Evolutionary conservation across 1,284 basidiomycete genomes (phyloP).

Genomic region (Malassezia caprae): DNA sequence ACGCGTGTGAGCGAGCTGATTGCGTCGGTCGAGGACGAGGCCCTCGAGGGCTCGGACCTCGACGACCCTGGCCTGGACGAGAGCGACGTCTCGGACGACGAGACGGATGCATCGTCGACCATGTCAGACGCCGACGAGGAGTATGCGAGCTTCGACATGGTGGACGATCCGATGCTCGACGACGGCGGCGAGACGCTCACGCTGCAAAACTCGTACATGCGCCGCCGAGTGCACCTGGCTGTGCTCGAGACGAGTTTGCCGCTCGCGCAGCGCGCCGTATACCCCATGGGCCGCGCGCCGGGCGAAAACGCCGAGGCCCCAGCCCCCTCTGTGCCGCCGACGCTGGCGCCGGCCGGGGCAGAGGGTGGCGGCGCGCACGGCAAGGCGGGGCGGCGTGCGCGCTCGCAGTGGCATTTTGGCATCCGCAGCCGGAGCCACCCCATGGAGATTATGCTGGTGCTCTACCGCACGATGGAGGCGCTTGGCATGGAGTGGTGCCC

Average conservation of each 20-base stretch:
- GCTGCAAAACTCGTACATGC: conserved; percentile 11
- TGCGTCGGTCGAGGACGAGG: conserved; percentile 25
- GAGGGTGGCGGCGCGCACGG: conserved; percentile 1
- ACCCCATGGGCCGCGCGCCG: conserved; percentile 16
- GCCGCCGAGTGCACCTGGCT: conserved; percentile 19
- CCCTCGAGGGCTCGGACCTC: conserved; percentile 18
- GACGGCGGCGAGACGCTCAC: not conserved
- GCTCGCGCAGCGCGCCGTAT: not conserved
- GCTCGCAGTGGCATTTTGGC: conserved; percentile 84
- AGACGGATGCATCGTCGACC: conserved; percentile 16
- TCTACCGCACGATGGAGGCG: conserved; percentile 80
- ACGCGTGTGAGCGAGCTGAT: conserved; percentile 16
- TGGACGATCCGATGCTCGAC: conserved; percentile 13
- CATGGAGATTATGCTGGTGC: conserved; percentile 99
- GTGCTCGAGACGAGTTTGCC: conserved; percentile 35
- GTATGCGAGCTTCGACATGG: conserved; percentile 24
- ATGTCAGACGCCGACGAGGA: conserved; percentile 22
- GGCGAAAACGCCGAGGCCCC: conserved; percentile 14
- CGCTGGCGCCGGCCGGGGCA: conserved; percentile 22
- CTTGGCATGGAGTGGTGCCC: conserved; percentile 89
- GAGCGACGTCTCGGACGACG: conserved; percentile 28
- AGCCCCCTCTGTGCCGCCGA: conserved; percentile 11
- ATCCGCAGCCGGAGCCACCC: conserved; percentile 88
- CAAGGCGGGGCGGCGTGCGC: conserved; percentile 4
- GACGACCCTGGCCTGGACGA: conserved; percentile 35